phyloP scores from a whole-genome alignment of 352 stramenopile species.

The Albugo candida region DNA sequence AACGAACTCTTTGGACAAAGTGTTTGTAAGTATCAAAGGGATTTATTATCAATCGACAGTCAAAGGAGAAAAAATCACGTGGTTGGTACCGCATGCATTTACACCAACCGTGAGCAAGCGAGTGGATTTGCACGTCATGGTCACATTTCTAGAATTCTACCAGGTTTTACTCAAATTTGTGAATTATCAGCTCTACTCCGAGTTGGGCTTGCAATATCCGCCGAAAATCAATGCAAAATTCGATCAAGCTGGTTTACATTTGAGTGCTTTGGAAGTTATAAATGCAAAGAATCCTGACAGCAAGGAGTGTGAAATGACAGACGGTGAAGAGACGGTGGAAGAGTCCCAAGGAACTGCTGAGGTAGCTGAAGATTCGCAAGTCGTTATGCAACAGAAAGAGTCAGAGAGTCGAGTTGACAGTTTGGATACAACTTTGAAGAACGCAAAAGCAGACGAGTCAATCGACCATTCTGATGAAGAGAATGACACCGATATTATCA shows the following conservation, averaged over 20 bases:
- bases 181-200: slow-evolving; percentile 95
- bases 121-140: slow-evolving; percentile 98
- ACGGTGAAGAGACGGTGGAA: slow-evolving; percentile 10
- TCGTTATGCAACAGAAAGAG: slow-evolving; percentile 71
- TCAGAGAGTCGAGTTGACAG: slow-evolving; percentile 76
- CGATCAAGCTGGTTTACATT: slow-evolving; percentile 49
- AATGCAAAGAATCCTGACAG: slow-evolving; percentile 16
- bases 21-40: slow-evolving; percentile 99
- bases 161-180: slow-evolving; percentile 96
- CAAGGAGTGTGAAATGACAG: slow-evolving; percentile 12
- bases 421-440: slow-evolving; percentile 19
- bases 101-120: slow-evolving; percentile 92
- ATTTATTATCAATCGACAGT: slow-evolving; percentile 96
- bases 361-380: slow-evolving; percentile 7
- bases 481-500: slow-evolving; percentile 31
- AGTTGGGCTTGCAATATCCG: slow-evolving; percentile 88
- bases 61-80: slow-evolving; percentile 89
- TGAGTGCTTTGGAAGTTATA: slow-evolving; percentile 49
- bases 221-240: slow-evolving; percentile 78
- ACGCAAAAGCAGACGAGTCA: slow-evolving; percentile 18
- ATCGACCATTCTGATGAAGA: slow-evolving; percentile 62
- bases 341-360: slow-evolving; percentile 11
- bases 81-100: slow-evolving; percentile 97
- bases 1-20: slow-evolving; percentile 86
- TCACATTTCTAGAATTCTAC: slow-evolving; percentile 99